These are phyloP conservation scores for Atkinsonella hypoxylon DNA, from an alignment of 2,329 filamentous ascomycete genomes.

Conservation along the genomic window DNA sequence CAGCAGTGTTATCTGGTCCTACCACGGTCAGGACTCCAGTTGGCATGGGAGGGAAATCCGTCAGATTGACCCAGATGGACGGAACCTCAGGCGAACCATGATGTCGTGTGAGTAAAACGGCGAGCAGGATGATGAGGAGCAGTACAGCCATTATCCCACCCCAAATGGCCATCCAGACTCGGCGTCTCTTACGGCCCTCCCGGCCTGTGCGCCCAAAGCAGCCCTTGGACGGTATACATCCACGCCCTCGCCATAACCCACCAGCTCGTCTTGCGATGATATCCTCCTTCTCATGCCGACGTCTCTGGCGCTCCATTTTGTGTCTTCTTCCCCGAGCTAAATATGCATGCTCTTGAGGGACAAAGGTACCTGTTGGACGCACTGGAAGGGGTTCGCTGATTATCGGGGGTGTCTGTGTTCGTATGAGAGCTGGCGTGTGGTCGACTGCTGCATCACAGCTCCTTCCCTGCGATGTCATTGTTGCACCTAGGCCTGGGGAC, in stretches of 20 bases:
- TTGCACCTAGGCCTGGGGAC: conserved; percentile 49
- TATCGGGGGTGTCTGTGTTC: conserved; percentile 10
- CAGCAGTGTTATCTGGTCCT: conserved; percentile 52
- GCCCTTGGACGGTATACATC: conserved; percentile 48
- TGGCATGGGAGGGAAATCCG: conserved; percentile 75
- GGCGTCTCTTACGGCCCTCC: conserved; percentile 50
- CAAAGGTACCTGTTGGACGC: conserved; percentile 31
- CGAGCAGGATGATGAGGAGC: conserved; percentile 44
- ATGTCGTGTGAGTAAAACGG: conserved; percentile 36
- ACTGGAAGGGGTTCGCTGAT: conserved; percentile 24
- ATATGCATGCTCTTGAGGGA: conserved; percentile 32
- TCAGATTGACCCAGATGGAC: conserved; percentile 70
- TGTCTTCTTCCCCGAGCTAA: conserved; percentile 28
- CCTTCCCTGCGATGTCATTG: conserved; percentile 50
- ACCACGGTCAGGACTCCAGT: conserved; percentile 72
- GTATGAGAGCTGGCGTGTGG: conserved; percentile 29
- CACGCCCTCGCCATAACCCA: conserved; percentile 53
- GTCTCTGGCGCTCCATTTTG: conserved; percentile 38
- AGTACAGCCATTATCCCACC: conserved; percentile 41
- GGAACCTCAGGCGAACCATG: conserved; percentile 16
- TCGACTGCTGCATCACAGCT: conserved; percentile 49
- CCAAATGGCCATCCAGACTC: conserved; percentile 44
- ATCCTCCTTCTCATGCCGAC: conserved; percentile 55
- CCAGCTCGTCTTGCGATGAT: conserved; percentile 42
- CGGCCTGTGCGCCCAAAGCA: conserved; percentile 52